phyloP scores from a whole-genome alignment of 805 yeast species.

The Metschnikowia rubicola region DNA sequence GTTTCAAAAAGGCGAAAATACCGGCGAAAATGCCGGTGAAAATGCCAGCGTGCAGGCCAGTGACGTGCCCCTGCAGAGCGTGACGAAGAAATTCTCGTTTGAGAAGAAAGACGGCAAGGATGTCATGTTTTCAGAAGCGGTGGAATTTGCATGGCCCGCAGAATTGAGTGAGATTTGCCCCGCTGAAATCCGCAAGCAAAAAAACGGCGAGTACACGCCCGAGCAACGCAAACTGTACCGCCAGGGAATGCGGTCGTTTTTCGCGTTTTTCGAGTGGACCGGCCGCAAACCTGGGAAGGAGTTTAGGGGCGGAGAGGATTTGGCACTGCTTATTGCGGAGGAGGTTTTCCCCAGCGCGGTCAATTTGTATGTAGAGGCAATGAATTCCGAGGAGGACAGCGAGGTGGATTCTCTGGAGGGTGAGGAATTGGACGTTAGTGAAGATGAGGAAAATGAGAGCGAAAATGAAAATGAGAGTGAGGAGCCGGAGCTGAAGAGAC shows the following conservation, averaged over 20 bases:
- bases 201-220: slow-evolving; percentile 35
- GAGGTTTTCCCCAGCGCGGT: slow-evolving; percentile 85
- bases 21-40: slow-evolving; percentile 33
- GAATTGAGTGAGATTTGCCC: slow-evolving; percentile 60
- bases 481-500: slow-evolving; percentile 3
- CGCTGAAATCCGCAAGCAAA: slow-evolving; percentile 34
- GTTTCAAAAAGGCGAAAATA: slow-evolving; percentile 38
- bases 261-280: slow-evolving; percentile 86
- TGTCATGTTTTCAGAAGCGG: slow-evolving; percentile 51
- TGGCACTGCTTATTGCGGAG: slow-evolving; percentile 68
- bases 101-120: slow-evolving; percentile 53
- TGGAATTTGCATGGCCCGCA: slow-evolving; percentile 64
- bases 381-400: slow-evolving; percentile 57
- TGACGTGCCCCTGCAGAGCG: slow-evolving; percentile 50
- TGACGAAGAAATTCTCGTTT: slow-evolving; percentile 57
- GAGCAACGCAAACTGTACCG: slow-evolving; percentile 62
- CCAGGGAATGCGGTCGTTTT: slow-evolving; percentile 76
- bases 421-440: slow-evolving; percentile 52
- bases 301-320: slow-evolving; percentile 73
- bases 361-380: slow-evolving; percentile 73
- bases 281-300: slow-evolving; percentile 75
- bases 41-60: not conserved
- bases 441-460: slow-evolving; percentile 41
- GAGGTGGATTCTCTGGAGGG: slow-evolving; percentile 47
- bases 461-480: not conserved